phyloP scores from a whole-genome alignment of 139 green algal genomes.

The Spirogloea muscicola region DNA sequence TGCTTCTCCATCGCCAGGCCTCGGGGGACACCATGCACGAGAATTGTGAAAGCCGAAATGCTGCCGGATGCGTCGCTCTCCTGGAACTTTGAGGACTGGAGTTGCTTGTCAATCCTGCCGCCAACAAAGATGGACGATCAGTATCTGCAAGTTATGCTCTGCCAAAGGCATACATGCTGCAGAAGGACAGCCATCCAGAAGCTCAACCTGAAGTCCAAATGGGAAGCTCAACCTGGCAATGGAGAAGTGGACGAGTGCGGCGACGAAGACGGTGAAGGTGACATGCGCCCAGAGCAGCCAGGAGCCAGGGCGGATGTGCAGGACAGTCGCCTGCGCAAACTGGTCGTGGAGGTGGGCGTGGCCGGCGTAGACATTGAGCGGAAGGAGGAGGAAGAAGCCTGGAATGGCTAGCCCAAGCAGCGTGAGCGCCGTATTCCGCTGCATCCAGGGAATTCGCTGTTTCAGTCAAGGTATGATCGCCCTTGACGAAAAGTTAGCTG shows the following conservation, averaged over 20 bases:
- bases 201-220: too few relatives aligned
- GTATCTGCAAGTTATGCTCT: too few relatives aligned
- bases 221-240: too few relatives aligned
- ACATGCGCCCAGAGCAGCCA: constrained; percentile 22
- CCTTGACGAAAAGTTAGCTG: too few relatives aligned
- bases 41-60: constrained; percentile 26
- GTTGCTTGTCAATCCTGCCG: neutral
- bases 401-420: constrained; percentile 7
- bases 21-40: constrained; percentile 19
- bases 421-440: constrained; percentile 16
- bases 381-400: constrained; percentile 16
- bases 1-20: constrained; percentile 15
- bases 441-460: neutral
- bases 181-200: too few relatives aligned
- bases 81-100: constrained; percentile 4
- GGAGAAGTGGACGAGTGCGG: constrained; percentile 9
- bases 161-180: too few relatives aligned
- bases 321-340: constrained; percentile 16
- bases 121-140: too few relatives aligned
- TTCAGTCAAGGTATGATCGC: too few relatives aligned
- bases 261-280: constrained; percentile 14
- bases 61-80: constrained; percentile 6
- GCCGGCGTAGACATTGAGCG: constrained; percentile 24
- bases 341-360: constrained; percentile 6
- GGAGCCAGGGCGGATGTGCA: constrained; percentile 14